Evolutionary conservation across 352 stramenopile species (phyloP), one percentile per base, ranked within the genome.

Genomic region (Globisporangium iwayamae): DNA sequence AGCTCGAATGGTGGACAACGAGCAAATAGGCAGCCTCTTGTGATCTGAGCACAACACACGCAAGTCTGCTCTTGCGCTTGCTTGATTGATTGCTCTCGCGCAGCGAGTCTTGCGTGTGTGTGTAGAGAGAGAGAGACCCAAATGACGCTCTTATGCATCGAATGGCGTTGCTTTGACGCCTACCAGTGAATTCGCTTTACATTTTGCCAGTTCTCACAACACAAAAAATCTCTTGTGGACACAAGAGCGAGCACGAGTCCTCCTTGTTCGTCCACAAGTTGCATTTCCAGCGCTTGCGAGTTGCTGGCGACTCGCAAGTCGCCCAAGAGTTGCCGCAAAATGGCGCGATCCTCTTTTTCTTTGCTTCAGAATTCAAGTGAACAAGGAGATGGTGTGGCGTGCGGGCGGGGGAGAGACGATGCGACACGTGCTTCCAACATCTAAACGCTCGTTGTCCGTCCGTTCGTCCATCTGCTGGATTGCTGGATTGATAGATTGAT

Each of bases 281-380:
- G 25, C 25, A 28, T 28, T 28, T 28, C 25, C 25, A 28, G 25
- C 25, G 25, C 25, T 45, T 10, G 38, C 38, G 38, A 45, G 9
- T 45, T 45, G 38, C 38, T 4, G 13, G 14, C 18, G 41, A 47
- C 28, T 30, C 18, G 50, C 50, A 10, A 36, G 10, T 20, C 38
- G 48, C 10, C 28, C 50, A 22, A 22, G 6, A 8, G 48, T 20
- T 55, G n/a, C n/a, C 18, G 16, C 48, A 18, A 34, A 30, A 13
- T 30, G 22, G 8, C 47, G 22, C 16, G 22, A 30, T n/a, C 22
- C 16, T 28, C 18, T 6, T 5, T 16, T 30, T 30, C 32, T 8
- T 56, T 56, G 50, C 50, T 56, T 56, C 50, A 56, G 50, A 39
- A 56, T 39, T 56, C 13, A 56, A 56, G 48, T 20, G 43, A 10